Percentiles rank a stretch among this genome's conserved stretches.
Conservation (phyloP, 371 early-diverging fungal genomes). For the Apophysomyces elegans region DNA sequence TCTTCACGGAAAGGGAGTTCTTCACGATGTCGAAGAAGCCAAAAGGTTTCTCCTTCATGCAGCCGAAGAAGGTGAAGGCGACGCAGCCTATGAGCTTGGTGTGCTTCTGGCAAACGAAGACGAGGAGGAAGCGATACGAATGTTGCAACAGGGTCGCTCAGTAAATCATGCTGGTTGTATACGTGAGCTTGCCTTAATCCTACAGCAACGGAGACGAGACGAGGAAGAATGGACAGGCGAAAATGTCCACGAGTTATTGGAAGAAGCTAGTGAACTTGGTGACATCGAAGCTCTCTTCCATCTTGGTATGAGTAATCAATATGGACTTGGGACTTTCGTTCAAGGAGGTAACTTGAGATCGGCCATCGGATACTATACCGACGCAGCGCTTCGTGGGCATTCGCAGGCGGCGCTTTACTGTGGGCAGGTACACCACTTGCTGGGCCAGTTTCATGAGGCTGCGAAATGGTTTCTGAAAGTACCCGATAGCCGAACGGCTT, state of each 20-base stretch:
- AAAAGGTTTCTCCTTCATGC: constrained; percentile 23
- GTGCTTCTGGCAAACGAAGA: constrained; percentile 16
- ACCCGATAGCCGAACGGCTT: constrained; percentile 16
- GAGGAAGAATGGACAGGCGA: constrained; percentile 19
- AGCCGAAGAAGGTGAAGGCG: constrained; percentile 21
- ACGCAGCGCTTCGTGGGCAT: constrained; percentile 22
- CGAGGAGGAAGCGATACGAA: constrained; percentile 18
- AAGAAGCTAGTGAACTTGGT: constrained; percentile 22
- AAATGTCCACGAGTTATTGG: constrained; percentile 21
- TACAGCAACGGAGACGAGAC: constrained; percentile 19
- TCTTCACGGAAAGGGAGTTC: constrained; percentile 13
- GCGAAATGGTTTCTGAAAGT: constrained; percentile 18
- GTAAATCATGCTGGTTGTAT: constrained; percentile 25
- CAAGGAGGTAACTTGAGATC: not conserved
- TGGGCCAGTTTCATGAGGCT: constrained; percentile 21
- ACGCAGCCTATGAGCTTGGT: constrained; percentile 27
- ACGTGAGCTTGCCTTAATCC: constrained; percentile 28
- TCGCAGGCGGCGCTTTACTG: constrained; percentile 19
- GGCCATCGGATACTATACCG: constrained; percentile 16
- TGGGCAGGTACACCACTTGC: constrained; percentile 17
- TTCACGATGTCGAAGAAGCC: constrained; percentile 5
- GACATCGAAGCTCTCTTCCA: constrained; percentile 26
- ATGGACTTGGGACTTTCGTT: constrained; percentile 8
- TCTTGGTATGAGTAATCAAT: constrained; percentile 20
- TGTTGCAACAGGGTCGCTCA: constrained; percentile 21